Base-by-base conservation (phyloP, 1,284 basidiomycete genomes). In the Pulveroboletus sp. region DNA sequence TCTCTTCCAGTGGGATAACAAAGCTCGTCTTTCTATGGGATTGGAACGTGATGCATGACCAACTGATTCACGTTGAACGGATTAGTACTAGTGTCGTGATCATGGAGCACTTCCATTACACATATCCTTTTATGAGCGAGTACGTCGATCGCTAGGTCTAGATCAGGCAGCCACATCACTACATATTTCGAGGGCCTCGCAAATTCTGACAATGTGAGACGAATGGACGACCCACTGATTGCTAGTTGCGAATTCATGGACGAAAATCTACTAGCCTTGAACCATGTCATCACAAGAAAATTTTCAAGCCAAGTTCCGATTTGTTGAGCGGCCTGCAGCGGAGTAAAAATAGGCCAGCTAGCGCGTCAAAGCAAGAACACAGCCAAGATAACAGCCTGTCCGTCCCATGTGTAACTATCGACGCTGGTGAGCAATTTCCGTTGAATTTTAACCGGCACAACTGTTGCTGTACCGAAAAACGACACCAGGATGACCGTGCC, bases 341-440 rank as follows among this genome's bases (percentile, higher is more conserved):
- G 42, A 26, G 38, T 43, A 24, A 38, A 45, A 35, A 43, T 25
- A 46, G 36, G 43, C 42, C 35, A 29, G 40, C 42, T 25, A 35
- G 17, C 38, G 36, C 40, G 38, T 40, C 43, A 18, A 48, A 49
- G 51, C 50, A 63, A 60, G 45, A 64, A 49, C 36, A 38, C 46
- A 26, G 50, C 5, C 22, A 49, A 40, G 47, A 50, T 42, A 56
- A 44, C 51, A 49, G 44, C 42, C 53, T 42, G 48, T 38, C 43
- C 20, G 29, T 54, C 45, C 55, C 39, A 52, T 38, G 59, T 46
- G 56, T 51, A 56, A 57, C 61, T 49, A 62, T n/a, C n/a, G n/a
- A 29, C 36, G 43, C 14, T 50, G 35, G 43, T 25, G 33, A 60
- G 61, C 62, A 69, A 68, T 70, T 59, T 68, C 68, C 68, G 66